Evolutionary conservation across 352 stramenopile species (phyloP).

Genomic region (Plasmopara muralis): DNA sequence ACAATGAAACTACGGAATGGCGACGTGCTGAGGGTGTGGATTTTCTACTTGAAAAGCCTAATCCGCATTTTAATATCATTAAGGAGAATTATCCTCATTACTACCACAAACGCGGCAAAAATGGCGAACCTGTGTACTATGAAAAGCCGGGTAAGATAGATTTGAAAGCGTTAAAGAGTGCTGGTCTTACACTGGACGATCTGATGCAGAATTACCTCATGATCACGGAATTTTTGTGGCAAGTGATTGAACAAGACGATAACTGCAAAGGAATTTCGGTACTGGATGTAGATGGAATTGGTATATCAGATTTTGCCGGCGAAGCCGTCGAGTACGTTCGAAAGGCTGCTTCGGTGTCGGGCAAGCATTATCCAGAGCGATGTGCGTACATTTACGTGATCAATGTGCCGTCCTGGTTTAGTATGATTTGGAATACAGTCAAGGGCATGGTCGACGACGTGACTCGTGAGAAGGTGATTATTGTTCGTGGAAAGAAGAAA

Average conservation of each 20-base stretch:
- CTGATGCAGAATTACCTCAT: slow-evolving; percentile 84
- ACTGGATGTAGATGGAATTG: slow-evolving; percentile 78
- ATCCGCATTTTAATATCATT: slow-evolving; percentile 75
- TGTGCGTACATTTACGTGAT: slow-evolving; percentile 92
- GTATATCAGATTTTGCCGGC: slow-evolving; percentile 78
- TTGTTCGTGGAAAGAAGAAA: slow-evolving; percentile 79
- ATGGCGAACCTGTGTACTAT: slow-evolving; percentile 82
- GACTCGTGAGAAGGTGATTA: slow-evolving; percentile 91
- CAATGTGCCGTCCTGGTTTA: slow-evolving; percentile 94
- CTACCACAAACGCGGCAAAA: slow-evolving; percentile 81
- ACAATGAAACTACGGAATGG: slow-evolving; percentile 74
- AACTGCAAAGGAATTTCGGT: slow-evolving; percentile 83
- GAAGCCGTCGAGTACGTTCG: slow-evolving; percentile 83
- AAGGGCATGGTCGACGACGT: slow-evolving; percentile 90
- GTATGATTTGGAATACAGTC: slow-evolving; percentile 88
- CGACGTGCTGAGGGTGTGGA: slow-evolving; percentile 75
- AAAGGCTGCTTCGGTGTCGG: slow-evolving; percentile 70
- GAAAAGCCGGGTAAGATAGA: slow-evolving; percentile 85
- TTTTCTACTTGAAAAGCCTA: slow-evolving; percentile 57
- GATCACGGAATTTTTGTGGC: slow-evolving; percentile 83
- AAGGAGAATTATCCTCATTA: slow-evolving; percentile 90
- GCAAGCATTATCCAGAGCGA: slow-evolving; percentile 89
- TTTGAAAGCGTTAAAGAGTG: slow-evolving; percentile 74
- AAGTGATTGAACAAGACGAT: slow-evolving; percentile 78
- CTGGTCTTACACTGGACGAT: slow-evolving; percentile 67